A percentile compares a stretch with the other conserved stretches of the same genome.
Evolutionary conservation across 179 eudicot species (phyloP).

Genomic region (Beta lomatogona): DNA sequence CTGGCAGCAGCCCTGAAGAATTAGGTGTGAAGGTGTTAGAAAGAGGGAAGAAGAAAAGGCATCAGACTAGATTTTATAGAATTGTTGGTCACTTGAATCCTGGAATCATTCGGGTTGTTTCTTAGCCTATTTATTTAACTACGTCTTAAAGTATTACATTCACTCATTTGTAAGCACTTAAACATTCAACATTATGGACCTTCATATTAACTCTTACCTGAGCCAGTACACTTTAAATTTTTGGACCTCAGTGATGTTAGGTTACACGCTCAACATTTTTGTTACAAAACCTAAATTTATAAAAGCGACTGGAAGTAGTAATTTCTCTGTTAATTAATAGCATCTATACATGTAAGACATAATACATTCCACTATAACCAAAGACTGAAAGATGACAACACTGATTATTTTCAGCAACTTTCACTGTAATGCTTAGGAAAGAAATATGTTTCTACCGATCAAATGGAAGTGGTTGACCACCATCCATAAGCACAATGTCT

Average conservation of each 20-base stretch:
- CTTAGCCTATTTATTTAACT: no score
- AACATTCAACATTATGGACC: no score
- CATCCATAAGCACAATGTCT: conserved; percentile 77
- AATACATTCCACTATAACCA: background rate
- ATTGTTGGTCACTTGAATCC: background rate
- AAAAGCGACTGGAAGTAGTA: background rate
- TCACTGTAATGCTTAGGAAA: background rate
- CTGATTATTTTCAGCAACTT: background rate
- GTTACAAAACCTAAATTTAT: background rate
- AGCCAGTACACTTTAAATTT: no score
- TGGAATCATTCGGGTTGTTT: background rate
- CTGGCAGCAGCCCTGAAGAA: conserved; percentile 71
- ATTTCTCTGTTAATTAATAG: background rate
- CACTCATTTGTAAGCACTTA: no score
- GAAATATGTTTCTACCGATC: conserved; percentile 49
- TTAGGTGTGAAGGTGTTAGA: conserved; percentile 4
- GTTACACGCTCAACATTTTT: background rate
- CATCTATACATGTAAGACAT: background rate
- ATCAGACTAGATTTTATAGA: background rate
- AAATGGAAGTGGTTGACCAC: conserved; percentile 87
- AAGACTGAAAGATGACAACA: background rate
- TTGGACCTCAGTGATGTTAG: no score
- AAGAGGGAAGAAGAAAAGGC: background rate
- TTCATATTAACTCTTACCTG: no score
- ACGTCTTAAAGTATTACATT: no score